These are phyloP conservation scores for Backusella westeae DNA, from an alignment of 192 early-diverging fungal genomes.

Conservation along the genomic window DNA sequence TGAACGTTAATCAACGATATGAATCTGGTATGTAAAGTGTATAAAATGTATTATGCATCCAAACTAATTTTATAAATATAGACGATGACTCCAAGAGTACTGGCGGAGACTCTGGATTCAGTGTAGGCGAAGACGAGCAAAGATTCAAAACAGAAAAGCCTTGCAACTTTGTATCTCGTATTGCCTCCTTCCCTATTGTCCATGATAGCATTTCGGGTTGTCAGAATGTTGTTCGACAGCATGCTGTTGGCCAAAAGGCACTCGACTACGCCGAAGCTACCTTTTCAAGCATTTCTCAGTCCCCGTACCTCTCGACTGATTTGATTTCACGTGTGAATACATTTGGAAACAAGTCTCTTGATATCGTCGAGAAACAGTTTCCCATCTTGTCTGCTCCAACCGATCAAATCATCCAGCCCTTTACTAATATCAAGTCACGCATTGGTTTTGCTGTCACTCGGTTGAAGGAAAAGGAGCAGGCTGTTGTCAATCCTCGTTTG, in stretches of 20 bases:
- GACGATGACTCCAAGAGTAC: conserved; percentile 9
- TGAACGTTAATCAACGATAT: background rate
- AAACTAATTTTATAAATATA: background rate
- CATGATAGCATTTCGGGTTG: conserved; percentile 17
- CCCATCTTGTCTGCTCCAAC: conserved; percentile 20
- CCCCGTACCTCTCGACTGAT: background rate
- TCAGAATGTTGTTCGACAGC: conserved; percentile 17
- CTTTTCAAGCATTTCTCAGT: background rate
- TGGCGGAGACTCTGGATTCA: conserved; percentile 13
- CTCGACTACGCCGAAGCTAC: conserved; percentile 19
- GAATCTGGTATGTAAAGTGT: background rate
- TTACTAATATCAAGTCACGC: background rate
- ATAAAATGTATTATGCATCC: background rate
- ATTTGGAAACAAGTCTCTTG: conserved; percentile 18
- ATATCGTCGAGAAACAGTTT: conserved; percentile 16
- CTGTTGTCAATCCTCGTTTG: background rate
- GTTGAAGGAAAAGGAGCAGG: background rate
- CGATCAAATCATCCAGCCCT: conserved; percentile 2
- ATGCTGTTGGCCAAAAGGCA: conserved; percentile 9
- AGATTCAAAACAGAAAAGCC: background rate
- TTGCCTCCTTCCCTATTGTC: conserved; percentile 19
- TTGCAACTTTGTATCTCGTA: conserved; percentile 10
- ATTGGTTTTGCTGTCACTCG: background rate
- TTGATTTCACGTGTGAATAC: conserved; percentile 18
- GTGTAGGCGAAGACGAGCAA: background rate